Evolutionary conservation across 1,284 basidiomycete genomes (phyloP).

Genomic region (Lentinula novae-zelandiae): DNA sequence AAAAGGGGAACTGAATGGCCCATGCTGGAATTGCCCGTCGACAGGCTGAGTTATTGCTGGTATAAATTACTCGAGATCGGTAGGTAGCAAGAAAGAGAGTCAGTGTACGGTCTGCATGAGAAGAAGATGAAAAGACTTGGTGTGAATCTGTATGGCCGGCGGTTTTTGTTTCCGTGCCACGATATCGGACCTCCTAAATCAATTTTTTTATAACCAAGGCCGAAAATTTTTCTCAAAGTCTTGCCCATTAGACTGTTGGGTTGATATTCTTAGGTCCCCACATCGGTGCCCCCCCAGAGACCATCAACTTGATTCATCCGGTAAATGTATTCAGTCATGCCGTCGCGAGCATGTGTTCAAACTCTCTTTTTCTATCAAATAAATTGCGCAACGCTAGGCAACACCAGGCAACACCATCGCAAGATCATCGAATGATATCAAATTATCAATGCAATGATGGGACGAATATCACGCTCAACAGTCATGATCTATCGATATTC

Average conservation of each 20-base stretch:
- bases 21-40: constrained; percentile 2
- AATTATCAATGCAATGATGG: not conserved
- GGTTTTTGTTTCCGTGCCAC: not conserved
- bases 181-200: not conserved
- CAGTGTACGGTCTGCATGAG: not conserved
- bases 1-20: constrained; percentile 4
- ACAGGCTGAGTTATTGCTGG: not conserved
- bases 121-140: not conserved
- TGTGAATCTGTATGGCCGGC: not conserved
- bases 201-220: not conserved
- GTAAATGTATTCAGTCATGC: not conserved
- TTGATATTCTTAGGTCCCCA: too few relatives aligned
- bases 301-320: too few relatives aligned
- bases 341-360: not conserved
- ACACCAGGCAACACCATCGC: not conserved
- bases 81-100: not conserved
- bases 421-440: not conserved
- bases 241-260: not conserved
- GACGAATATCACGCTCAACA: not conserved
- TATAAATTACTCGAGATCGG: not conserved
- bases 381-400: not conserved
- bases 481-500: too few relatives aligned
- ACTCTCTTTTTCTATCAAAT: not conserved
- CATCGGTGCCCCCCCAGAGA: too few relatives aligned
- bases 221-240: not conserved